Evolutionary conservation across 75 land plant species (phyloP).

Genomic region (Cupressus sempervirens): DNA sequence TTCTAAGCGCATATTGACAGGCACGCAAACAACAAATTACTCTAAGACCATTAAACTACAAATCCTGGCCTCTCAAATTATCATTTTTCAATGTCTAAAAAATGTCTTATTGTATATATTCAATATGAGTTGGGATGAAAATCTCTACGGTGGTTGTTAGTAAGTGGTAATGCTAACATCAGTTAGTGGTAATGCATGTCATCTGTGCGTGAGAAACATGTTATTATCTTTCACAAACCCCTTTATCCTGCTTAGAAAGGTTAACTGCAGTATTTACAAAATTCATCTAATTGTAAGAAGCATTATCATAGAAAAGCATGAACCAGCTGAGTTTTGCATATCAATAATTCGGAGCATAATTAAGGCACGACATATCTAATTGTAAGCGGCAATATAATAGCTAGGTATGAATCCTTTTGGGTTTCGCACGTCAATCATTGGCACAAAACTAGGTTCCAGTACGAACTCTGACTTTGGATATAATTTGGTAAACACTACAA

Average conservation of each 20-base stretch:
- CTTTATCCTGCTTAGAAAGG: background rate
- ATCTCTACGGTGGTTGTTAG: background rate
- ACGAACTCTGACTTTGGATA: background rate
- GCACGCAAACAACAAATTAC: background rate
- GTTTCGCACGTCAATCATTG: no score
- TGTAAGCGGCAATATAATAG: background rate
- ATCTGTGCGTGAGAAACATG: background rate
- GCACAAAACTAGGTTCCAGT: background rate
- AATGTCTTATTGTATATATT: background rate
- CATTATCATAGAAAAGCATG: no score
- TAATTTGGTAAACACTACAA: no score
- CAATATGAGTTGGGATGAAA: background rate
- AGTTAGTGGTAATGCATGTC: background rate
- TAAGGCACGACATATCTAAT: background rate
- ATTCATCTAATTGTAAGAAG: background rate
- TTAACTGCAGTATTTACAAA: background rate
- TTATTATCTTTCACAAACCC: background rate
- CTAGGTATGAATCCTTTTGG: background rate
- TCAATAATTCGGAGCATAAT: no score
- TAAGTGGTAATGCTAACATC: no score
- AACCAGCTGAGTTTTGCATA: no score
- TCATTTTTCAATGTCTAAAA: background rate
- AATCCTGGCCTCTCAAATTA: background rate
- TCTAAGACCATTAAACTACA: background rate
- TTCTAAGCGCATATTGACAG: background rate